Base-by-base conservation (phyloP, 805 yeast species). In the Ascoidea tarda region DNA sequence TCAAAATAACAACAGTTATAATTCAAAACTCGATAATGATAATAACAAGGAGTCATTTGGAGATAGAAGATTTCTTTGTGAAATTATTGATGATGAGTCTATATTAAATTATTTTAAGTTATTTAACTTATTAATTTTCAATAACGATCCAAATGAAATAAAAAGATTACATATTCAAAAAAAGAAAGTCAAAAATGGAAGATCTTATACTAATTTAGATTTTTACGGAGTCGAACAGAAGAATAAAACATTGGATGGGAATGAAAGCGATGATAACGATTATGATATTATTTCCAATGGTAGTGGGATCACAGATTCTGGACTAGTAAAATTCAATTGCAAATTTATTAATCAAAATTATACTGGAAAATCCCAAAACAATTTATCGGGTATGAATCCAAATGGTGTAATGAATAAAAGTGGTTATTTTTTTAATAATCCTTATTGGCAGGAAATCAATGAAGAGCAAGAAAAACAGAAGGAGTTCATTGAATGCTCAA, bases 51-150 rank as follows among this genome's bases (percentile, higher is more conserved):
- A 38, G 14, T 10, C 14, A 10, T 2, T 71, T 81, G 5, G 76
- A 79, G 28, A 21, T 57, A 67, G 87, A 52, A 76, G 77, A 1
- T 87, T 83, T 60, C 84, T 87, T 28, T 81, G 87, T 59, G 95
- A 87, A 64, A 69, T 87, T 49, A 82, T 87, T 88, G 93, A 85
- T 67, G 91, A 85, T 62, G 79, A 78, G 57, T 77, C 84, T 45
- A 82, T 87, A 16, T 70, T 84, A 46, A 78, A 80, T 53, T 87
- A 87, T 66, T 87, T 85, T 64, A 76, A 81, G 52, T 69, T 82
- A 33, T 85, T 87, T 66, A 81, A 86, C 62, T 72, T 76, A 46
- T 74, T 84, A 53, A 87, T 95, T 0, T 84, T 85, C 65, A 48
- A 44, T 16, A 42, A 42, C 8, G 86, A 84, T 28, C 54, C 50